Evolutionary conservation across 768 basidiomycete species (phyloP).

Genomic region (Hydnum rufescens): DNA sequence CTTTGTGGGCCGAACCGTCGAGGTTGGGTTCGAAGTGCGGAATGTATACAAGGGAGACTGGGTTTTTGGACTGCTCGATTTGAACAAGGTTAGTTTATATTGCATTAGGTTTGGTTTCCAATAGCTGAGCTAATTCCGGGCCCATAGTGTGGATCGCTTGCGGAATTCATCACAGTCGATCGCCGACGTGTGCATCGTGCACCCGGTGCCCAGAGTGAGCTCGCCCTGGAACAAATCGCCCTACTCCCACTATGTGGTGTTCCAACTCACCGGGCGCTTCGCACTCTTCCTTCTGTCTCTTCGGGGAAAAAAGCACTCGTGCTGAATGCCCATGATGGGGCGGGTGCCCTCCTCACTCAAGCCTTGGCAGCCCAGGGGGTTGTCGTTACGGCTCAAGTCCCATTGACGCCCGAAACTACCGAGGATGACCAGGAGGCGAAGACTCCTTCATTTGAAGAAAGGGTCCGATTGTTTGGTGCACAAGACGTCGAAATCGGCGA

Average conservation of each 20-base stretch:
- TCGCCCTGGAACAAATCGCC: slow-evolving; percentile 54
- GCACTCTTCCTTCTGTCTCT: slow-evolving; percentile 31
- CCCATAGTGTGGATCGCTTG: slow-evolving; percentile 55
- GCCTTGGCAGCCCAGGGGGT: slow-evolving; percentile 54
- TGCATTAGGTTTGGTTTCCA: slow-evolving; percentile 2
- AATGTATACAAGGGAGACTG: slow-evolving; percentile 59
- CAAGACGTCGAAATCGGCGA: background rate
- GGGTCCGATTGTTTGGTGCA: slow-evolving; percentile 4
- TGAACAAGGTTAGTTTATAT: slow-evolving; percentile 43
- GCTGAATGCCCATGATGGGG: slow-evolving; percentile 51
- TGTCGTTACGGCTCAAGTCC: slow-evolving; percentile 54
- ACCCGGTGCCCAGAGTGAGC: slow-evolving; percentile 26
- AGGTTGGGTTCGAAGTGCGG: slow-evolving; percentile 66
- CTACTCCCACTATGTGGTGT: slow-evolving; percentile 62
- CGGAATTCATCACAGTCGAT: slow-evolving; percentile 77
- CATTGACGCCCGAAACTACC: slow-evolving; percentile 17
- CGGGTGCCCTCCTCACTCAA: slow-evolving; percentile 58
- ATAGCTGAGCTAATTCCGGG: background rate
- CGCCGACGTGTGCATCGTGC: slow-evolving; percentile 55
- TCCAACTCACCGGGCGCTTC: slow-evolving; percentile 63
- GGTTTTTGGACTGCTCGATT: slow-evolving; percentile 64
- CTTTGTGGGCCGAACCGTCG: slow-evolving; percentile 67
- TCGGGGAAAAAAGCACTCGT: slow-evolving; percentile 33
- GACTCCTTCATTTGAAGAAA: background rate
- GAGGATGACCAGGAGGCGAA: slow-evolving; percentile 6